phyloP scores from a whole-genome alignment of 345 rosid genomes.

The Lepidium africanum region DNA sequence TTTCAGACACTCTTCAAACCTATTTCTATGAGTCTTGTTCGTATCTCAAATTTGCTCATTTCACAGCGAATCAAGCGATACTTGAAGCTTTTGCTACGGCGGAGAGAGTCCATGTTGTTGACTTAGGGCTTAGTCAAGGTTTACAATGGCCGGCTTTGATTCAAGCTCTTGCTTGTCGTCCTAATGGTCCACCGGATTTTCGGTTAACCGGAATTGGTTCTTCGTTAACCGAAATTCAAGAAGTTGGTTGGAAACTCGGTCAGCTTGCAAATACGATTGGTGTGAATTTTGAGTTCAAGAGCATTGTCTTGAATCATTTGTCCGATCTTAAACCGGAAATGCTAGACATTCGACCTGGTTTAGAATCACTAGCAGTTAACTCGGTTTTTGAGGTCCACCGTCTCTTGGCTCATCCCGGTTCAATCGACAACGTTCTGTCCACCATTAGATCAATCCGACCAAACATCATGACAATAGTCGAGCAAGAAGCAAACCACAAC shows the following conservation, averaged over 20 bases:
- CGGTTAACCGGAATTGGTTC: slow-evolving; percentile 85
- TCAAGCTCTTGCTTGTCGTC: slow-evolving; percentile 87
- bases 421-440: slow-evolving; percentile 46
- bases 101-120: slow-evolving; percentile 65
- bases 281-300: slow-evolving; percentile 60
- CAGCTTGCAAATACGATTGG: slow-evolving; percentile 54
- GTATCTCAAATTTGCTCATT: slow-evolving; percentile 87
- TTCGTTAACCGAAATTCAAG: slow-evolving; percentile 55
- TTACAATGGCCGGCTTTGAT: slow-evolving; percentile 96
- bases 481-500: slow-evolving; percentile 90
- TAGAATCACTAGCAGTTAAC: slow-evolving; percentile 68
- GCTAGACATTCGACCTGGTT: slow-evolving; percentile 48
- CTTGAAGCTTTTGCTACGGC: slow-evolving; percentile 61
- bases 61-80: slow-evolving; percentile 91
- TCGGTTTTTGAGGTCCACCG: slow-evolving; percentile 73
- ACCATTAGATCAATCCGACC: slow-evolving; percentile 58
- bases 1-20: slow-evolving; percentile 53
- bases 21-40: slow-evolving; percentile 93
- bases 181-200: slow-evolving; percentile 73
- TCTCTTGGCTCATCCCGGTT: slow-evolving; percentile 53
- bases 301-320: slow-evolving; percentile 49
- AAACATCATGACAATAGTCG: slow-evolving; percentile 68
- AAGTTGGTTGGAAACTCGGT: slow-evolving; percentile 74
- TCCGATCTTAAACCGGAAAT: slow-evolving; percentile 70
- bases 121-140: slow-evolving; percentile 67